phyloP scores from a whole-genome alignment of 148 eudicot genomes.

The Spergularia bocconei region DNA sequence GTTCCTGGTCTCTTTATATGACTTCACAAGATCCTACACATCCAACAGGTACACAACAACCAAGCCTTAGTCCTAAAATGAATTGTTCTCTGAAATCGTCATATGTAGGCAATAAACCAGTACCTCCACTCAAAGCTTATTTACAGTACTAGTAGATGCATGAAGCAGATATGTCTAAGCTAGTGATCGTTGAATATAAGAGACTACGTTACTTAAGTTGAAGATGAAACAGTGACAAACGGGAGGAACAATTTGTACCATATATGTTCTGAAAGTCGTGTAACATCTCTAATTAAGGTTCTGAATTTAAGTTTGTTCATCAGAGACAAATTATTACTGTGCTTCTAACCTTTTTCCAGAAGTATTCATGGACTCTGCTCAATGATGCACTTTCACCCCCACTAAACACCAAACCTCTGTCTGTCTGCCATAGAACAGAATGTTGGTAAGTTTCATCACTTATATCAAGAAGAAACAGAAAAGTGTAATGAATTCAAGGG shows the following conservation, averaged over 20 bases:
- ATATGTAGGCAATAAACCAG: too few relatives aligned
- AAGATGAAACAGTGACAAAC: too few relatives aligned
- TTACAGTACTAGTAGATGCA: too few relatives aligned
- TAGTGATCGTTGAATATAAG: too few relatives aligned
- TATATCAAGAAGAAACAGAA: neutral
- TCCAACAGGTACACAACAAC: neutral
- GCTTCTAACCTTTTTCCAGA: constrained; percentile 80
- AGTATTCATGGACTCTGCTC: constrained; percentile 75
- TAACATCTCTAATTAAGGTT: too few relatives aligned
- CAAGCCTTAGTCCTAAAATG: neutral
- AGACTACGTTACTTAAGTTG: too few relatives aligned
- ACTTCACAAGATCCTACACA: constrained; percentile 63
- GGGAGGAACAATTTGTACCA: too few relatives aligned
- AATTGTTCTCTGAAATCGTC: neutral
- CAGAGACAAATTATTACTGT: neutral
- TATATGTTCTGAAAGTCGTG: too few relatives aligned
- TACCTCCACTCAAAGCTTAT: too few relatives aligned
- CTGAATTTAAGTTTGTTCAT: neutral
- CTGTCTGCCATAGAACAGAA: constrained; percentile 41
- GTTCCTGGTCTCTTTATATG: constrained; percentile 76
- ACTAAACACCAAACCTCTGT: constrained; percentile 58
- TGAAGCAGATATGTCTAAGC: too few relatives aligned
- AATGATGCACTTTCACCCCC: constrained; percentile 92
- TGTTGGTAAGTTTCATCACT: neutral
- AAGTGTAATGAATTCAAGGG: too few relatives aligned